Evolutionary conservation across 495 filamentous ascomycete genomes (phyloP).

Genomic region (Tuber calosporum): DNA sequence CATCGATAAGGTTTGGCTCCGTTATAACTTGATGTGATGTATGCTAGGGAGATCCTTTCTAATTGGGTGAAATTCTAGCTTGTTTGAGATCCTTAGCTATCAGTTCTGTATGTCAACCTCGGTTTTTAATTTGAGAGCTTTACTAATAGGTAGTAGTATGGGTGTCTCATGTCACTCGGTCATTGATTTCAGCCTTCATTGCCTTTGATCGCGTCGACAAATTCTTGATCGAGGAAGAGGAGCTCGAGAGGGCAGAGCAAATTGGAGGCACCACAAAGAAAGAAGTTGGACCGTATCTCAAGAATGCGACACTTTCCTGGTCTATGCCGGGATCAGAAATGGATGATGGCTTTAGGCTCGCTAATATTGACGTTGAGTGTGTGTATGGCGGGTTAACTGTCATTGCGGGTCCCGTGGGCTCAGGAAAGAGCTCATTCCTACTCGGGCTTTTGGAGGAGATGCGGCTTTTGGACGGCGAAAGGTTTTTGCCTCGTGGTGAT

Average conservation of each 20-base stretch:
- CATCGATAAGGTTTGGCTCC: conserved; percentile 25
- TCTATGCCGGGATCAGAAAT: conserved; percentile 31
- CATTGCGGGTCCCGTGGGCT: conserved; percentile 51
- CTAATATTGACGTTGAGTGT: conserved; percentile 49
- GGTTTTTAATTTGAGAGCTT: neutral
- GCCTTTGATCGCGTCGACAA: conserved; percentile 39
- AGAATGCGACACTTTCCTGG: conserved; percentile 35
- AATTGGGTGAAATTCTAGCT: conserved; percentile 7
- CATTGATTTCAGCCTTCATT: conserved; percentile 35
- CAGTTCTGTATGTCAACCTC: conserved; percentile 22
- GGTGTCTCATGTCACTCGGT: conserved; percentile 32
- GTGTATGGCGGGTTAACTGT: conserved; percentile 50
- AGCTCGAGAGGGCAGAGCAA: conserved; percentile 17
- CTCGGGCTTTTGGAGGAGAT: conserved; percentile 58
- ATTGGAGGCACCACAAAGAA: neutral
- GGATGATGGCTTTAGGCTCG: conserved; percentile 46
- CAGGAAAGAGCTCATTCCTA: conserved; percentile 59
- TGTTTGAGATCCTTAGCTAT: conserved; percentile 37
- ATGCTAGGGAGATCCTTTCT: neutral
- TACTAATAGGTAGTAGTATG: conserved; percentile 9
- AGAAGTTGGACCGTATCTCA: conserved; percentile 20
- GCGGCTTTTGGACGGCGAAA: conserved; percentile 47
- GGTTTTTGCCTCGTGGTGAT: conserved; percentile 51
- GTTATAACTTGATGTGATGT: neutral
- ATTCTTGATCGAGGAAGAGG: conserved; percentile 39